These are phyloP conservation scores for Pelargonium myrrhifolium DNA, from an alignment of 441 rosid genomes.

Conservation along the genomic window DNA sequence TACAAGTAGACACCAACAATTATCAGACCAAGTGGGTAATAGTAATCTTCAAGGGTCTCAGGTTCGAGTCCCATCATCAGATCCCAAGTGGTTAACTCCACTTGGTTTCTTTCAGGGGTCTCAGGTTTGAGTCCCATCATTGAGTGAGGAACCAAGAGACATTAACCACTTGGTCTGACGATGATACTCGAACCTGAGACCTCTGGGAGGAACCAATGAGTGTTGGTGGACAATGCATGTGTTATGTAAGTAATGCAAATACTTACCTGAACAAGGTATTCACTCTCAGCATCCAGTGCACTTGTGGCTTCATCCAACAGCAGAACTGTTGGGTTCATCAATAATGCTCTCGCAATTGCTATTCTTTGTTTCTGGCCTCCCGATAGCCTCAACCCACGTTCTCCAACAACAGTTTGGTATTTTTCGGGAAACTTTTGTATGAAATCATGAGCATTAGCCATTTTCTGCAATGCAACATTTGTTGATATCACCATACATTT, in stretches of 20 bases:
- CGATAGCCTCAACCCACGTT: conserved; percentile 79
- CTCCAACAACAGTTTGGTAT: conserved; percentile 68
- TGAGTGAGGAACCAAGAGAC: too few species aligned
- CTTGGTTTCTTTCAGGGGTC: too few species aligned
- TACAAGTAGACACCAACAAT: not conserved
- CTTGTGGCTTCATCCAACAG: conserved; percentile 93
- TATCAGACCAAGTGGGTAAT: too few species aligned
- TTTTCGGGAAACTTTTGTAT: conserved; percentile 68
- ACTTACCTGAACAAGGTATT: conserved; percentile 80
- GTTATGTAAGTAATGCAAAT: not conserved
- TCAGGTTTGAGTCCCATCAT: too few species aligned
- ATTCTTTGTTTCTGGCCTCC: conserved; percentile 93
- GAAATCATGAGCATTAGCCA: conserved; percentile 92
- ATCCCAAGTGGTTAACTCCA: too few species aligned
- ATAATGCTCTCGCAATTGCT: conserved; percentile 83
- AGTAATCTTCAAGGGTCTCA: too few species aligned
- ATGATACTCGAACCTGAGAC: too few species aligned
- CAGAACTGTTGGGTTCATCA: conserved; percentile 77
- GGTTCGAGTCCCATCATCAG: too few species aligned
- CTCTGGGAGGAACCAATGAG: too few species aligned
- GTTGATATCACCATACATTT: not conserved
- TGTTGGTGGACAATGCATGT: too few species aligned
- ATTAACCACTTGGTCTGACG: too few species aligned
- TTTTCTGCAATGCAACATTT: conserved; percentile 55
- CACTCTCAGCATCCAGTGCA: conserved; percentile 91